phyloP scores from a whole-genome alignment of 2,329 filamentous ascomycete species.

The Fonsecaea pedrosoi region DNA sequence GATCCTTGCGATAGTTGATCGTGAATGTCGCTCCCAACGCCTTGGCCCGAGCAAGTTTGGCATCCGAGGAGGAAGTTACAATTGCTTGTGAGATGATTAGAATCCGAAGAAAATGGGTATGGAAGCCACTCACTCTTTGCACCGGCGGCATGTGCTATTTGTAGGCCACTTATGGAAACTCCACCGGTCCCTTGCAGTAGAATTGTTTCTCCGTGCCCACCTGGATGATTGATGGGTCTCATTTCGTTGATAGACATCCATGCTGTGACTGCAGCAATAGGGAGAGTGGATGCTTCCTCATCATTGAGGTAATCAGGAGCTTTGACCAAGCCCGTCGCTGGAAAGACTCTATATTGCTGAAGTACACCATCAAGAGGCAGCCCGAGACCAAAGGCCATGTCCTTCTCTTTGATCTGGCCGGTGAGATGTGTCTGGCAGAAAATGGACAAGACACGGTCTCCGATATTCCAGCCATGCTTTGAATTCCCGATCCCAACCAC shows the following conservation, averaged over 20 bases:
- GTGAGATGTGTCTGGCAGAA: conserved; percentile 52
- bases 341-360: conserved; percentile 53
- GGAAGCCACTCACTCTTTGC: conserved; percentile 53
- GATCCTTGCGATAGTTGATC: conserved; percentile 59
- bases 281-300: conserved; percentile 51
- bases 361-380: conserved; percentile 51
- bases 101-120: conserved; percentile 44
- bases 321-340: conserved; percentile 50
- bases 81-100: conserved; percentile 48
- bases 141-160: conserved; percentile 56
- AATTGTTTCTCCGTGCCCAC: conserved; percentile 52
- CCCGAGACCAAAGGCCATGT: conserved; percentile 50
- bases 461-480: conserved; percentile 45
- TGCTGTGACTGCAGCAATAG: conserved; percentile 57
- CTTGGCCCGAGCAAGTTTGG: conserved; percentile 53
- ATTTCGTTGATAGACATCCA: conserved; percentile 58
- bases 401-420: conserved; percentile 42
- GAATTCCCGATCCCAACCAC: conserved; percentile 48
- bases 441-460: conserved; percentile 50
- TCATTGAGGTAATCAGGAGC: conserved; percentile 51
- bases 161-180: conserved; percentile 54
- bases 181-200: conserved; percentile 57
- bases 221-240: conserved; percentile 53
- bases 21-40: conserved; percentile 53
- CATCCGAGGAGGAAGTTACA: conserved; percentile 59